Conservation (phyloP, 176 grass and related monocot genomes). For the Carex myosuroides region DNA sequence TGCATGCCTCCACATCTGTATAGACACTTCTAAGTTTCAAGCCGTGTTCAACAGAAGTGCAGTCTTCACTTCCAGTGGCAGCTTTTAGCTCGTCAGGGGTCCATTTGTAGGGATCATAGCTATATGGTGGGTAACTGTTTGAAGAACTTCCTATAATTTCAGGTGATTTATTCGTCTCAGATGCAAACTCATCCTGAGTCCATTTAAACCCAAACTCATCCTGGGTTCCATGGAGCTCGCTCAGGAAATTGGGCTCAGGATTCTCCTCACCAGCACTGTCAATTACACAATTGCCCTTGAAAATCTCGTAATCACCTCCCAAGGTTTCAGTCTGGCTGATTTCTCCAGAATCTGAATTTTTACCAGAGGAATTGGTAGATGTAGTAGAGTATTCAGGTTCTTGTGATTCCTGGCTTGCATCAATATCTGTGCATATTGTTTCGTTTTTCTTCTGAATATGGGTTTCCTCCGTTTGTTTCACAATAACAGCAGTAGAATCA, state of each 20-base stretch:
- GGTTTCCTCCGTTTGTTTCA: background rate
- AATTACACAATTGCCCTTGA: background rate
- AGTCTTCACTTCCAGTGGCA: slow-evolving; percentile 69
- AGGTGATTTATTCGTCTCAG: background rate
- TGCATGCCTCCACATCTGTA: slow-evolving; percentile 74
- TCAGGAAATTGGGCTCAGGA: slow-evolving; percentile 59
- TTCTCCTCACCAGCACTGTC: slow-evolving; percentile 19
- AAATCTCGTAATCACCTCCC: background rate
- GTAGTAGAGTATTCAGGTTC: slow-evolving; percentile 21
- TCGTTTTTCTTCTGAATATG: background rate
- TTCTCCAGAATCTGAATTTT: background rate
- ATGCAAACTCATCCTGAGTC: background rate
- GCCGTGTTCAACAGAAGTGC: slow-evolving; percentile 55
- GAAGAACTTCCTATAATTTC: slow-evolving; percentile 4
- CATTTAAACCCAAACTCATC: slow-evolving; percentile 14
- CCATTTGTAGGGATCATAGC: slow-evolving; percentile 71
- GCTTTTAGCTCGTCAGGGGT: slow-evolving; percentile 64
- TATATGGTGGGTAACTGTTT: background rate
- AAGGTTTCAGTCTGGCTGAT: background rate
- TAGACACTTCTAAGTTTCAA: slow-evolving; percentile 91
- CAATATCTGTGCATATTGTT: background rate
- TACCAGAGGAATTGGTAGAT: background rate
- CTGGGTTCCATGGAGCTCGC: slow-evolving; percentile 45
- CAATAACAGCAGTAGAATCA: background rate
- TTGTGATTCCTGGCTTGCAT: background rate